Evolutionary conservation across 805 yeast species (phyloP), one percentile per base, ranked within the genome.

Genomic region (Ogataea sp.): DNA sequence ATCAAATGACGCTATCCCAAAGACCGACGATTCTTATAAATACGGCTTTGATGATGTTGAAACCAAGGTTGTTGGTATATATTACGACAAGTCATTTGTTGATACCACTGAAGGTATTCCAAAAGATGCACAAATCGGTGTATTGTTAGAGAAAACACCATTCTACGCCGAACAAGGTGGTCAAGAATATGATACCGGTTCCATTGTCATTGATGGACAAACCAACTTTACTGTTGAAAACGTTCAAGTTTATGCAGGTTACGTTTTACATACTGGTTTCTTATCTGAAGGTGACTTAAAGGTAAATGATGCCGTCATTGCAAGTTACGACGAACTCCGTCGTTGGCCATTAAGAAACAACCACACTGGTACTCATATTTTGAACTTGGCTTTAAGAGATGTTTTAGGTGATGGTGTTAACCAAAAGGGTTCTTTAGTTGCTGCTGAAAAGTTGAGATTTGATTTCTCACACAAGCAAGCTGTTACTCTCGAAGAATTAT

Each of bases 131-230:
- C 67, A 65, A 44, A 65, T 72, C 49, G 99, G 99, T 60, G 64
- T 93, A 39, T 60, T 93, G 37, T 70, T 93, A 43, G 94, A 93
- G 59, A 83, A 78, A 61, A 86, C 97, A 20, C 93, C 94, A 61
- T 87, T 93, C 65, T 93, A 93, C 58, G 97, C 98, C 37, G 99
- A 93, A 68, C 94, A 86, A 65, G 99, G 99, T 78, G 99, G 99
- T 57, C 99, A 93, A 71, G 97, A 88, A 64, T 83, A 73, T 56
- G 99, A 93, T 61, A 83, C 94, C 32, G 99, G 99, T 65, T 83
- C 77, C 62, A 72, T 93, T 48, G 89, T 87, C 38, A 78, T 87
- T 53, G 97, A 89, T 57, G 96, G 94, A 34, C 65, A 65, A 50
- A 71, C 89, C 40, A 96, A 90, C 61, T 90, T 93, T 64, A 79